A percentile compares a stretch with the other conserved stretches of the same genome.
Conservation (phyloP, 805 yeast species). For the Blastobotrys attinorum region DNA sequence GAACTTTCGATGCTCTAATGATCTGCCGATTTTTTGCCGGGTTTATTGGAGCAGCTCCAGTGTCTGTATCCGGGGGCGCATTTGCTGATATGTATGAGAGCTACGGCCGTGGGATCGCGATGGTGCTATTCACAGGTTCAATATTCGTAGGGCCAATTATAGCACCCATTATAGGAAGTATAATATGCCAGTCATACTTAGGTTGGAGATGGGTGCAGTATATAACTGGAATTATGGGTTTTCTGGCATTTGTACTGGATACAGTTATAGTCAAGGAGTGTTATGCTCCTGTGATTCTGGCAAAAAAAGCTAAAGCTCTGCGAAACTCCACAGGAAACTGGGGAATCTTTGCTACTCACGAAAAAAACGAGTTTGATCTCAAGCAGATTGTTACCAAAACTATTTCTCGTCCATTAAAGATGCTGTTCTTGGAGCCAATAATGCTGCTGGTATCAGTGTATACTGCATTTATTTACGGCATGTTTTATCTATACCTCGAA, state of each 20-base stretch:
- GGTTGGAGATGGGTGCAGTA: constrained; percentile 84
- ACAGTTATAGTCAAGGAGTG: constrained; percentile 52
- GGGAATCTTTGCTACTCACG: constrained; percentile 73
- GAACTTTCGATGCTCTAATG: constrained; percentile 63
- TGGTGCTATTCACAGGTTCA: too few relatives aligned
- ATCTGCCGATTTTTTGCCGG: constrained; percentile 73
- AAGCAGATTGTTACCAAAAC: constrained; percentile 53
- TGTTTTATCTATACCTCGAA: constrained; percentile 60
- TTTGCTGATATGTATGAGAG: constrained; percentile 70
- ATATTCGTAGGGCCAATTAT: constrained; percentile 64
- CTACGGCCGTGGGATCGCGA: constrained; percentile 51
- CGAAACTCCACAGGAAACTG: constrained; percentile 67
- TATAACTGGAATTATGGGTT: constrained; percentile 54
- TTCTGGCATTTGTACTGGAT: constrained; percentile 33
- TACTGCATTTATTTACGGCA: constrained; percentile 72
- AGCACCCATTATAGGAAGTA: constrained; percentile 65
- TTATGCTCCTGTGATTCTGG: constrained; percentile 58
- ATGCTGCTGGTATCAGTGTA: constrained; percentile 56
- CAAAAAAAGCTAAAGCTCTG: constrained; percentile 50
- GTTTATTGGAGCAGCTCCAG: constrained; percentile 67
- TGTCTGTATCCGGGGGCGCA: constrained; percentile 74
- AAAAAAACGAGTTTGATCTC: constrained; percentile 45
- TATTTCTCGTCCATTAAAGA: constrained; percentile 54
- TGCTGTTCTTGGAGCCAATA: constrained; percentile 66
- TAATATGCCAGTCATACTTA: constrained; percentile 46